Evolutionary conservation across 805 yeast species (phyloP).

Genomic region (Monosporozyma siamensis): DNA sequence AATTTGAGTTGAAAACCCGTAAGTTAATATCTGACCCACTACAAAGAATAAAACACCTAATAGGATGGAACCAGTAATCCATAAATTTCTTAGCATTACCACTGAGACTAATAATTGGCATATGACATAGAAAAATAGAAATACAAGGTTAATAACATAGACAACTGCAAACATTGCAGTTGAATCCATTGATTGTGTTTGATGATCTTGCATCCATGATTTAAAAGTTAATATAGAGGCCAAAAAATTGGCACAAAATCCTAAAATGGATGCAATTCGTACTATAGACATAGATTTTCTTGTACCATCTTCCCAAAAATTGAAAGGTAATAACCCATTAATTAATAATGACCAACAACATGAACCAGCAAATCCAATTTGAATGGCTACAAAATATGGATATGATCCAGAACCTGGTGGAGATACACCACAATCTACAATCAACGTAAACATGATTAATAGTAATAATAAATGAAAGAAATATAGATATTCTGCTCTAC

Average conservation of each 20-base stretch:
- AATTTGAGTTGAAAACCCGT: conserved; percentile 55
- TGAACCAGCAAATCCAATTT: conserved; percentile 64
- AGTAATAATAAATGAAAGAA: conserved; percentile 54
- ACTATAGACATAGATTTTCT: conserved; percentile 47
- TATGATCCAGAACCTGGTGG: conserved; percentile 74
- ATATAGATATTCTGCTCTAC: conserved; percentile 74
- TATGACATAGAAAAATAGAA: conserved; percentile 51
- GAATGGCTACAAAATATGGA: conserved; percentile 76
- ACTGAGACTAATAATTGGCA: conserved; percentile 63
- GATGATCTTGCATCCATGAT: conserved; percentile 41
- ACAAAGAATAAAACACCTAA: conserved; percentile 66
- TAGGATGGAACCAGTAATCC: conserved; percentile 84
- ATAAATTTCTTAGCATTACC: conserved; percentile 59
- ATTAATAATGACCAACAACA: conserved; percentile 59
- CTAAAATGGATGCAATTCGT: conserved; percentile 41
- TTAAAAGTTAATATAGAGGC: conserved; percentile 67
- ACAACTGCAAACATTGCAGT: conserved; percentile 60
- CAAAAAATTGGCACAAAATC: conserved; percentile 59
- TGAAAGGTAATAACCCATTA: conserved; percentile 76
- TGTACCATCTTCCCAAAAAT: conserved; percentile 94
- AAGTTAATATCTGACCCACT: conserved; percentile 69
- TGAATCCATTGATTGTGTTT: conserved; percentile 44
- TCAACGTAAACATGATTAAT: conserved; percentile 53
- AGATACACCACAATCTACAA: conserved; percentile 86
- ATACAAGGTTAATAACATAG: conserved; percentile 62